These are phyloP conservation scores for Trichoderma gamsii DNA, from an alignment of 495 filamentous ascomycete species.

Conservation along the genomic window DNA sequence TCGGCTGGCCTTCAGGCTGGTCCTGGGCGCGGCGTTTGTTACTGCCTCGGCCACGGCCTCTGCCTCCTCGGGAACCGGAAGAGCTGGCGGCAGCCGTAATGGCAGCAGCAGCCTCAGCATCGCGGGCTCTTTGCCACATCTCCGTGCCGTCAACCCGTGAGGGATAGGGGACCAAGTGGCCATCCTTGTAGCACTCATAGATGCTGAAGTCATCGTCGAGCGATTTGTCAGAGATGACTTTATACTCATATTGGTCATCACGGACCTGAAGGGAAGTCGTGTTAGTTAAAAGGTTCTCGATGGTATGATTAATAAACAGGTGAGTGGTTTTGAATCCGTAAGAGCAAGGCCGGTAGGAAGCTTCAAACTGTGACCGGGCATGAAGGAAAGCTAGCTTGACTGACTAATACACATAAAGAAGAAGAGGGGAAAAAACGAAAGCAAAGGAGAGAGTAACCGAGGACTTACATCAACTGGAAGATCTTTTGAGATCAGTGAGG, in stretches of 20 bases:
- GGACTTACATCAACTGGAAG: conserved; percentile 37
- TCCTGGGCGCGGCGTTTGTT: conserved; percentile 37
- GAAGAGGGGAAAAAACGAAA: not conserved
- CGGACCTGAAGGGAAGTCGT: conserved; percentile 20
- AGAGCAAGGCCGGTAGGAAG: too few relatives aligned
- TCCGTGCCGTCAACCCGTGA: conserved; percentile 22
- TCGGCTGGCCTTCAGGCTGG: conserved; percentile 35
- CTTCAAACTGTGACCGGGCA: not conserved
- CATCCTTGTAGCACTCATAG: conserved; percentile 26
- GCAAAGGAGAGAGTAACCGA: not conserved
- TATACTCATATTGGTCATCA: conserved; percentile 27
- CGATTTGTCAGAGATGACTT: conserved; percentile 23
- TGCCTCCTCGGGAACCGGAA: conserved; percentile 16
- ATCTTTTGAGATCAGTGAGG: conserved; percentile 31
- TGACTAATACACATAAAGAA: not conserved
- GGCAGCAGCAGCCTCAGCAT: conserved; percentile 17
- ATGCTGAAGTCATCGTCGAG: conserved; percentile 27
- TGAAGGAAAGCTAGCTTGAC: not conserved
- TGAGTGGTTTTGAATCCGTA: too few relatives aligned
- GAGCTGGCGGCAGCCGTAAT: not conserved
- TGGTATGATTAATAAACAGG: too few relatives aligned
- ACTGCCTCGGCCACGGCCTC: conserved; percentile 22
- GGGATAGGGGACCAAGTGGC: conserved; percentile 33
- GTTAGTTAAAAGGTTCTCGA: not conserved
- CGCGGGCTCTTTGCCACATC: conserved; percentile 6